Base-by-base conservation (phyloP, 306 rosid species). In the Astragalus glycyphyllos region DNA sequence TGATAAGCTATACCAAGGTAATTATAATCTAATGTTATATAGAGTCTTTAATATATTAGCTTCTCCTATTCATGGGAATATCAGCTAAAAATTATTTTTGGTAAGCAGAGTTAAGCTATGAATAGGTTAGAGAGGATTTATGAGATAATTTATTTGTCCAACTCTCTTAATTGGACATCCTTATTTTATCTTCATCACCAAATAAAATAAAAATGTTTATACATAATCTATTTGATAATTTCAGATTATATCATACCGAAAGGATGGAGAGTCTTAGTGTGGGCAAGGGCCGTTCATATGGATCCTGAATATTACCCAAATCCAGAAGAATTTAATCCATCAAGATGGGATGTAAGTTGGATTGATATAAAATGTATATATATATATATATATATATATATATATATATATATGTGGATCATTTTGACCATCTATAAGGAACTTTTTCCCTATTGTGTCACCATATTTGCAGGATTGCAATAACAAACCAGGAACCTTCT, bases 211-310 rank as follows among this genome's bases (percentile, higher is more conserved):
- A 38, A 38, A 38, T 38, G 9, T 38, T 38, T 5, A 56, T 29
- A 4, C 12, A 40, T 56, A 2, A 1, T 55, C 3, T 56, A 8
- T 11, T 34, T 1, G 7, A 57, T 32, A 58, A 3, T 8, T 20
- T 72, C 40, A 86, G 91, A 86, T 20, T 79, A 84, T 48, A 40
- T 47, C 16, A 81, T 86, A 23, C 73, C 73, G 20, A 68, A 68
- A 40, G 73, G 73, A 53, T 68, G 73, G 73, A 68, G 0, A 20
- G 73, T 74, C 0, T 7, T 87, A 60, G 15, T 63, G 13, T 84
- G 89, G 84, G 34, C 40, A 4, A 82, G 84, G 26, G 70, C 78
- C 46, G 56, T 79, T 31, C 85, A 84, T 37, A 53, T 74, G 75
- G 71, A 74, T 49, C 35, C 74, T 0, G 63, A 79, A 58, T 10